These are phyloP conservation scores for Rosa multiflora DNA, from an alignment of 306 rosid species.

Conservation along the genomic window DNA sequence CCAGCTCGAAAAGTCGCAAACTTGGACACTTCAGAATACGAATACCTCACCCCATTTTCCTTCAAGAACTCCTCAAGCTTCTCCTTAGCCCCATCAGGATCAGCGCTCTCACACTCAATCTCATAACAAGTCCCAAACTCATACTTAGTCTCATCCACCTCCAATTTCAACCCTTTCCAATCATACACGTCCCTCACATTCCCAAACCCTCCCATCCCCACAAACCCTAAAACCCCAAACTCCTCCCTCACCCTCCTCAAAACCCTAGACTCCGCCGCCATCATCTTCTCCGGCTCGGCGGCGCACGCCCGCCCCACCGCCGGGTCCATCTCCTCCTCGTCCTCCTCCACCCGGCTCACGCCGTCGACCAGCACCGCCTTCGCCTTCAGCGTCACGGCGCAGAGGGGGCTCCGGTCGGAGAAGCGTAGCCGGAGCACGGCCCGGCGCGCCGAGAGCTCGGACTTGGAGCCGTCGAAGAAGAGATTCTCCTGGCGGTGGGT, in stretches of 20 bases:
- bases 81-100: slow-evolving; percentile 69
- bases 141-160: slow-evolving; percentile 78
- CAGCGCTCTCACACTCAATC: slow-evolving; percentile 82
- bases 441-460: slow-evolving; percentile 56
- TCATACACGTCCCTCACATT: slow-evolving; percentile 81
- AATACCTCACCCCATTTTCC: slow-evolving; percentile 61
- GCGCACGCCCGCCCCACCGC: slow-evolving; percentile 55
- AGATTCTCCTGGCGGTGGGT: slow-evolving; percentile 76
- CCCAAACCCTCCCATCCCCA: slow-evolving; percentile 73
- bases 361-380: slow-evolving; percentile 70
- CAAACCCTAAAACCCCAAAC: slow-evolving; percentile 61
- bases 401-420: slow-evolving; percentile 49
- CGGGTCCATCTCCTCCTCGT: slow-evolving; percentile 73
- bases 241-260: slow-evolving; percentile 70
- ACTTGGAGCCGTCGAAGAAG: slow-evolving; percentile 76
- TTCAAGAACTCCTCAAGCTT: slow-evolving; percentile 65
- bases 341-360: slow-evolving; percentile 90
- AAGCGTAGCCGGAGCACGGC: slow-evolving; percentile 79
- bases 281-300: slow-evolving; percentile 57
- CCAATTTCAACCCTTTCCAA: slow-evolving; percentile 88
- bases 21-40: slow-evolving; percentile 59
- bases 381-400: slow-evolving; percentile 74
- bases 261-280: slow-evolving; percentile 61
- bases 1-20: slow-evolving; percentile 63
- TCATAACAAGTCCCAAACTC: slow-evolving; percentile 72